Base-by-base conservation (phyloP, 768 basidiomycete genomes). In the Mycena vitilis region DNA sequence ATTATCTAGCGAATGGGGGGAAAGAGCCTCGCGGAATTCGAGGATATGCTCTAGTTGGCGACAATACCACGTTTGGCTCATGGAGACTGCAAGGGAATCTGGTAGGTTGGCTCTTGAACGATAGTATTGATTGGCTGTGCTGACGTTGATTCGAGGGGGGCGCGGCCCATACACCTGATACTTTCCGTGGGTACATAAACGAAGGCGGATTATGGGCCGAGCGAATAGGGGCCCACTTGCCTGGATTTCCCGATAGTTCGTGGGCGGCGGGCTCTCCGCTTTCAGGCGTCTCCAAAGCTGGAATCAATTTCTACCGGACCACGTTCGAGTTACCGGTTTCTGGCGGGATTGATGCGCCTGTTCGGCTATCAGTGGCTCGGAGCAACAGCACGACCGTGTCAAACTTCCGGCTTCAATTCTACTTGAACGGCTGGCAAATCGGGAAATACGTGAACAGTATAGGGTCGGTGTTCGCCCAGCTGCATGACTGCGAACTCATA, bases 371-470 rank as follows among this genome's bases (percentile, higher is more conserved):
- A 0, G 79, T 86, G 23, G 84, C 82, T 0, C 84, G 85, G 2
- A 84, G 82, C 64, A 59, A 47, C 45, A 75, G 63, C 37, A 76
- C 68, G 36, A 78, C 81, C 2, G 64, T 51, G 34, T 84, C 83
- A n/a, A 84, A 85, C 66, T 86, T 82, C 76, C 82, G 84, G 22
- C 81, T 79, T 16, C 85, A 85, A 66, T 82, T 87, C 44, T 87
- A 85, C 67, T 62, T 86, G 49, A 87, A 87, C 72, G 86, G 86
- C 5, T 87, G 84, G 84, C 83, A 85, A 66, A 64, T 86, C n/a
- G 85, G 86, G 11, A 86, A 87, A 73, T 87, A 85, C 60, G 81
- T 83, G 68, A 86, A 87, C 66, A 85, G 85, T 66, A 80, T 86
- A 58, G 85, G 85, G 84, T 83, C 68, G 59, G 78, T 65, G 25